A percentile compares a stretch with the other conserved stretches of the same genome.
Conservation (phyloP, 2,329 filamentous ascomycete genomes). For the Diaporthe citri region DNA sequence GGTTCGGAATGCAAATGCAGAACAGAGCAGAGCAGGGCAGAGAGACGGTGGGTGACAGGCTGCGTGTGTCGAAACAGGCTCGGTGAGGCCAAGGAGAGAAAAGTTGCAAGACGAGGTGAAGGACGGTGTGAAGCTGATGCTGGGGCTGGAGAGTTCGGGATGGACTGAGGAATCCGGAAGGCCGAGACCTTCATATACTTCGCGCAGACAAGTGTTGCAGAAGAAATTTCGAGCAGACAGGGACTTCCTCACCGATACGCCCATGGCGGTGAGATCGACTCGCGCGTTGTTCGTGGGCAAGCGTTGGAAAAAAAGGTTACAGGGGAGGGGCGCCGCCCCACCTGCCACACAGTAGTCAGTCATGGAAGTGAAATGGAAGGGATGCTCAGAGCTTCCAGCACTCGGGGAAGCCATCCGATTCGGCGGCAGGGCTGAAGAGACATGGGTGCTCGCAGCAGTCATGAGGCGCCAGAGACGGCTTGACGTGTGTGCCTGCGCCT, state of each 20-base stretch:
- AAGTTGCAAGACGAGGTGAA: conserved; percentile 5
- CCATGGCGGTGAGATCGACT: conserved; percentile 35
- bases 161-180: conserved; percentile 21
- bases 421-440: conserved; percentile 34
- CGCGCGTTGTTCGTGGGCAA: conserved; percentile 29
- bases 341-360: conserved; percentile 31
- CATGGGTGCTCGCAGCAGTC: conserved; percentile 24
- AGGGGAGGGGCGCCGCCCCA: conserved; percentile 24
- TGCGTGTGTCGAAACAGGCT: background rate
- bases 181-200: conserved; percentile 34
- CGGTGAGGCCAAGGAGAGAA: background rate
- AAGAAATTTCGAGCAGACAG: conserved; percentile 33
- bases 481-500: too few species aligned
- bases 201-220: background rate
- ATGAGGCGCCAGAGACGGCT: conserved; percentile 5
- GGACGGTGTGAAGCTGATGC: conserved; percentile 29
- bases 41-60: background rate
- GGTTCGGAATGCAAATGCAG: conserved; percentile 5
- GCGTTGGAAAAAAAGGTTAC: background rate
- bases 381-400: conserved; percentile 29
- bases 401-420: conserved; percentile 35
- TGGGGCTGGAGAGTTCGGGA: conserved; percentile 11
- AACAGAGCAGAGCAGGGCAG: background rate
- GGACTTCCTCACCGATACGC: conserved; percentile 33
- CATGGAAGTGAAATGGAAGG: conserved; percentile 30